Percentiles rank a stretch among this genome's conserved stretches.
phyloP scores from a whole-genome alignment of 2,329 filamentous ascomycete genomes.

The Epichloe scottii region DNA sequence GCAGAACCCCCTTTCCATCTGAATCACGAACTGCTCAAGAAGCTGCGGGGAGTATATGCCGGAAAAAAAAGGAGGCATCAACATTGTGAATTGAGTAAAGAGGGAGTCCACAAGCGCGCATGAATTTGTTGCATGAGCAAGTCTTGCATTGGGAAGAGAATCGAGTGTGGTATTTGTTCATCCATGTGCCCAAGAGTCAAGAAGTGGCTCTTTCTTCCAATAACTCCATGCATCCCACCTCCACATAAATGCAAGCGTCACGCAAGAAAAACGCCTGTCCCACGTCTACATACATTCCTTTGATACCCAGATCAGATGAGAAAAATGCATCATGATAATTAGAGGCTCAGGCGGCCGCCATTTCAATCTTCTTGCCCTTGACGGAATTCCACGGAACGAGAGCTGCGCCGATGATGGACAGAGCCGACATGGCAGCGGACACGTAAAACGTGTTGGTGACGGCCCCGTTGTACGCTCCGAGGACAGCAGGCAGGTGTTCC shows the following conservation, averaged over 20 bases:
- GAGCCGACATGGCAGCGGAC: constrained; percentile 1
- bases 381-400: constrained; percentile 7
- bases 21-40: no score
- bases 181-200: no score
- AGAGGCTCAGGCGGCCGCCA: constrained; percentile 4
- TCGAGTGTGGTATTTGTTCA: neutral
- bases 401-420: constrained; percentile 4
- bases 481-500: constrained; percentile 2
- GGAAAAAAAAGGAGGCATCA: no score
- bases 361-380: constrained; percentile 7
- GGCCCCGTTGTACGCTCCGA: constrained; percentile 5
- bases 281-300: neutral
- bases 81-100: no score
- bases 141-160: neutral
- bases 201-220: no score
- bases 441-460: constrained; percentile 7
- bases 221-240: neutral
- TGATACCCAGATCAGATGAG: neutral
- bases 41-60: no score
- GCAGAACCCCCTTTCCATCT: no score
- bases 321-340: no score
- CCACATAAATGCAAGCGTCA: no score
- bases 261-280: neutral
- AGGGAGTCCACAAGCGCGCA: no score
- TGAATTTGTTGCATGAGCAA: no score